Percentiles rank a stretch among this genome's conserved stretches.
These are phyloP conservation scores for Dendrothele bispora DNA, from an alignment of 768 basidiomycete genomes.

Conservation along the genomic window DNA sequence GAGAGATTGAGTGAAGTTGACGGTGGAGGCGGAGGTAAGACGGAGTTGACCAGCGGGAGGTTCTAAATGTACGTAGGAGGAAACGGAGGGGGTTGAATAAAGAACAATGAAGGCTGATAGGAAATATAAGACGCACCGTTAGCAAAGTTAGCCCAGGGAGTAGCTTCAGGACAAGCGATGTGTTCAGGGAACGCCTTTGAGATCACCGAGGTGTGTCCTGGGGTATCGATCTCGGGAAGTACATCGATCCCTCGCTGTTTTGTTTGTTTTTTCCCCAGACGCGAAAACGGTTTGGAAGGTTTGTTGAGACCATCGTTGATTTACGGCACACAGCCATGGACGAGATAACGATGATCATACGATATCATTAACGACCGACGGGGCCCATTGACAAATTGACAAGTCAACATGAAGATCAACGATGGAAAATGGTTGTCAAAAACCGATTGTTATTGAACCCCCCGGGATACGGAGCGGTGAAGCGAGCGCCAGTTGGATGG, in stretches of 20 bases:
- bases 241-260: slow-evolving; percentile 76
- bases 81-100: neutral
- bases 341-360: too few relatives aligned
- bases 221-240: slow-evolving; percentile 43
- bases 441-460: neutral
- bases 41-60: slow-evolving; percentile 86
- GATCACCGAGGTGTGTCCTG: slow-evolving; percentile 78
- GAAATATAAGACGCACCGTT: slow-evolving; percentile 20
- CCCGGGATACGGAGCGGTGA: neutral
- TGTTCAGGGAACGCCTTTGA: slow-evolving; percentile 67
- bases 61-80: slow-evolving; percentile 32
- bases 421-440: too few relatives aligned
- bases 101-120: neutral
- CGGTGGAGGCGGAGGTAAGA: slow-evolving; percentile 58
- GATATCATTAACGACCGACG: too few relatives aligned
- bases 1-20: slow-evolving; percentile 57
- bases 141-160: slow-evolving; percentile 63
- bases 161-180: slow-evolving; percentile 60
- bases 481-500: too few relatives aligned
- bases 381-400: too few relatives aligned
- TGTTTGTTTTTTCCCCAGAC: too few relatives aligned
- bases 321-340: too few relatives aligned
- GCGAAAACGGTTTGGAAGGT: too few relatives aligned
- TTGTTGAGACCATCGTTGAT: too few relatives aligned
- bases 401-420: too few relatives aligned